These are phyloP conservation scores for Hypomyces rosellus DNA, from an alignment of 2,329 filamentous ascomycete species.

Conservation along the genomic window DNA sequence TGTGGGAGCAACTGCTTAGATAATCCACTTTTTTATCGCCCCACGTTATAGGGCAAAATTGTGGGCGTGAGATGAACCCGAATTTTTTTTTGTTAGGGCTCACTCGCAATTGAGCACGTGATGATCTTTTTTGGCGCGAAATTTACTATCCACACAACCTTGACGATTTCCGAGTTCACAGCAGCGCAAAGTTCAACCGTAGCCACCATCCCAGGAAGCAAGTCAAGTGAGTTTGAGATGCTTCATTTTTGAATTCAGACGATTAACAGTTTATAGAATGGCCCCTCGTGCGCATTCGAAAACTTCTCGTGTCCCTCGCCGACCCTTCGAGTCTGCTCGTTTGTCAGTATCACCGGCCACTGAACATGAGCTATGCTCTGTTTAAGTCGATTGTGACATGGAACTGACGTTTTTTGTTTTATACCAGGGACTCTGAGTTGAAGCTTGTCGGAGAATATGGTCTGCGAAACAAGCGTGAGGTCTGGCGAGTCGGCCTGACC, in stretches of 20 bases:
- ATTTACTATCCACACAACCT: slow-evolving; percentile 30
- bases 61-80: slow-evolving; percentile 16
- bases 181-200: slow-evolving; percentile 27
- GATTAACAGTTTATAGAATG: slow-evolving; percentile 31
- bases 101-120: slow-evolving; percentile 21
- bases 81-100: slow-evolving; percentile 30
- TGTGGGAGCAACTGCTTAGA: slow-evolving; percentile 32
- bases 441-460: slow-evolving; percentile 99
- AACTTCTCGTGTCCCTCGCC: slow-evolving; percentile 98
- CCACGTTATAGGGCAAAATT: slow-evolving; percentile 27
- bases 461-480: slow-evolving; percentile 99
- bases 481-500: slow-evolving; percentile 99
- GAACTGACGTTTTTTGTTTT: slow-evolving; percentile 57
- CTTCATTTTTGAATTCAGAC: slow-evolving; percentile 10
- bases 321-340: slow-evolving; percentile 99
- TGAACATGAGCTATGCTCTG: slow-evolving; percentile 97
- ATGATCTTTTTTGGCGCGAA: slow-evolving; percentile 16
- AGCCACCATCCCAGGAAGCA: slow-evolving; percentile 32
- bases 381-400: slow-evolving; percentile 80
- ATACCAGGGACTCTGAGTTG: slow-evolving; percentile 90
- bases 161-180: slow-evolving; percentile 22
- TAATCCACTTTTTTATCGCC: slow-evolving; percentile 30
- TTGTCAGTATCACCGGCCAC: slow-evolving; percentile 98
- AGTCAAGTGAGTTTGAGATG: slow-evolving; percentile 31
- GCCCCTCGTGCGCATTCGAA: slow-evolving; percentile 75